These are phyloP conservation scores for Phialophora expanda DNA, from an alignment of 2,329 filamentous ascomycete genomes.

Conservation along the genomic window DNA sequence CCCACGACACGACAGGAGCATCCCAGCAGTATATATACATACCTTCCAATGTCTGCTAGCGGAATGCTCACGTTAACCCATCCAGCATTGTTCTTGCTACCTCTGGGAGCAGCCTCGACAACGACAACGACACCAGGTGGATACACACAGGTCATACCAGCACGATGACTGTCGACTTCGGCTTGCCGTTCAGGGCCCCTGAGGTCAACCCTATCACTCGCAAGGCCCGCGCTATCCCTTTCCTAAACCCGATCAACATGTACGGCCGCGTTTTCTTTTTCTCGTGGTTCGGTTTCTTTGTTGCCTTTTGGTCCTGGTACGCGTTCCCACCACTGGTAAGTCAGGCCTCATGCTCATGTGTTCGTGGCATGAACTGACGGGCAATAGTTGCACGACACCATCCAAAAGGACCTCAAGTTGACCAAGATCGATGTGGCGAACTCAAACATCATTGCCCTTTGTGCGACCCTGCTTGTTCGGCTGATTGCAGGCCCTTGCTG, in stretches of 20 bases:
- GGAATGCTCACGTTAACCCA: neutral
- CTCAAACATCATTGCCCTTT: conserved; percentile 85
- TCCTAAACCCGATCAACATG: conserved; percentile 76
- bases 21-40: conserved; percentile 18
- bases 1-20: neutral
- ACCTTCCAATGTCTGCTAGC: conserved; percentile 1
- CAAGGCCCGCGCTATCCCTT: conserved; percentile 79
- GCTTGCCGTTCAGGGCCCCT: conserved; percentile 55
- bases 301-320: conserved; percentile 89
- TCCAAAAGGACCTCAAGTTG: conserved; percentile 77
- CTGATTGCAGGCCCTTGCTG: conserved; percentile 81
- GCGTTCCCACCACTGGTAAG: conserved; percentile 83
- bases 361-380: conserved; percentile 36
- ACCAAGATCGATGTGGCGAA: conserved; percentile 75
- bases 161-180: conserved; percentile 27
- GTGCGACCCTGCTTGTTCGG: conserved; percentile 75
- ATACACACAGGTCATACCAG: neutral
- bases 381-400: conserved; percentile 69
- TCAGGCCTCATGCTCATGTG: conserved; percentile 27
- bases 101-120: neutral
- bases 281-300: conserved; percentile 83
- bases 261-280: conserved; percentile 92
- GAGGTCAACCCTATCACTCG: conserved; percentile 82
- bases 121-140: neutral
- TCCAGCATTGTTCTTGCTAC: neutral